Evolutionary conservation across 148 eudicot species (phyloP).

Genomic region (Suaeda aralocaspica): DNA sequence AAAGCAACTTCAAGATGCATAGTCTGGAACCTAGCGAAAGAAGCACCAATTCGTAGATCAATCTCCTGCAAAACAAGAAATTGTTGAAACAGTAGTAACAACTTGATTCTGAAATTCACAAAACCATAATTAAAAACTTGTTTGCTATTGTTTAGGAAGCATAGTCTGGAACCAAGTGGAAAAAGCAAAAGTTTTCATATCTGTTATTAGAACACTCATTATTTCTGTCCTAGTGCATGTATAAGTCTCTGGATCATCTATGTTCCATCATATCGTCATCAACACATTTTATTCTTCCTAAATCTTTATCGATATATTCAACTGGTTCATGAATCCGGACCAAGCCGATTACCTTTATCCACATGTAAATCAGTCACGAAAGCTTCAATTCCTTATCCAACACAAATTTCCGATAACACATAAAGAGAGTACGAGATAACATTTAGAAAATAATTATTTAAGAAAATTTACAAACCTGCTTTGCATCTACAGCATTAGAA

Average conservation of each 20-base stretch:
- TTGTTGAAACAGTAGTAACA: not conserved
- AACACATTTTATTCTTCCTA: too few species aligned
- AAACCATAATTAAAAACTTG: too few species aligned
- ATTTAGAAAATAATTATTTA: not conserved
- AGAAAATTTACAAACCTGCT: conserved; percentile 59
- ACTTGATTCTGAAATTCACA: not conserved
- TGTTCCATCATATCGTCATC: too few species aligned
- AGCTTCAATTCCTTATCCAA: not conserved
- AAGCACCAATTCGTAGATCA: conserved; percentile 97
- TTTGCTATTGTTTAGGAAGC: too few species aligned
- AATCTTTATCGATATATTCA: too few species aligned
- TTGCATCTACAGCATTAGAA: conserved; percentile 90
- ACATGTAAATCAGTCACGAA: not conserved
- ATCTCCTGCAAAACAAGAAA: conserved; percentile 61
- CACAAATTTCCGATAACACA: not conserved
- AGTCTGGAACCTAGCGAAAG: conserved; percentile 96
- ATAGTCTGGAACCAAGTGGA: too few species aligned
- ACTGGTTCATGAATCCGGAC: not conserved
- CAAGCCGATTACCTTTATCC: too few species aligned
- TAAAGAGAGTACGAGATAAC: not conserved
- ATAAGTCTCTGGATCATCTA: too few species aligned
- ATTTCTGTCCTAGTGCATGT: too few species aligned
- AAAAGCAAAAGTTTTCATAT: too few species aligned
- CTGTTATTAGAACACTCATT: not conserved
- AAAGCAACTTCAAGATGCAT: conserved; percentile 92